A percentile compares a stretch with the other conserved stretches of the same genome.
Evolutionary conservation across 2,329 filamentous ascomycete species (phyloP).

Genomic region (Drechslerella stenobrocha): DNA sequence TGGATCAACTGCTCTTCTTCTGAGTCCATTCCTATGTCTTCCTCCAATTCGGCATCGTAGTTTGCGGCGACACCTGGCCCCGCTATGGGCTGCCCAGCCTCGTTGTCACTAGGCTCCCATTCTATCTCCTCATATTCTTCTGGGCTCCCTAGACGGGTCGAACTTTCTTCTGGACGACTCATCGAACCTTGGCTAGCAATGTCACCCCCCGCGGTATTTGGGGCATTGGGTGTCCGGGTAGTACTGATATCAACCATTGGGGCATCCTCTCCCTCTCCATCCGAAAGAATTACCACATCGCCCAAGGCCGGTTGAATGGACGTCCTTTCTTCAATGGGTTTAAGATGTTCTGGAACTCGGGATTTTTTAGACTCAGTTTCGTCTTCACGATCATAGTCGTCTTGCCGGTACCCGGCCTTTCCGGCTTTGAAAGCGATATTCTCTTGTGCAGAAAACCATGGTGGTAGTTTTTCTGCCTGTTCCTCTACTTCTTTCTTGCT

Average conservation of each 20-base stretch:
- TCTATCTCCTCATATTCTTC: constrained; percentile 48
- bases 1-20: constrained; percentile 88
- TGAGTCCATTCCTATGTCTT: constrained; percentile 55
- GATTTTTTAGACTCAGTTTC: constrained; percentile 14
- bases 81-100: constrained; percentile 24
- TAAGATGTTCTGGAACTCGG: constrained; percentile 23
- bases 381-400: constrained; percentile 41
- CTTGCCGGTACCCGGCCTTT: constrained; percentile 17
- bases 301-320: constrained; percentile 28
- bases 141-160: neutral
- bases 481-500: constrained; percentile 65
- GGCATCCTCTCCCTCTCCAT: constrained; percentile 28
- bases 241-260: constrained; percentile 26
- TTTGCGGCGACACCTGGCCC: constrained; percentile 25
- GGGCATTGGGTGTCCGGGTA: neutral
- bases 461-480: constrained; percentile 56
- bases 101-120: constrained; percentile 54
- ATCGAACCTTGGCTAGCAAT: neutral
- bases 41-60: constrained; percentile 51
- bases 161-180: neutral
- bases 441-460: constrained; percentile 37
- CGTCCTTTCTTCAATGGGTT: constrained; percentile 23
- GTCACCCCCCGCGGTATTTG: neutral
- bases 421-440: constrained; percentile 26
- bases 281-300: constrained; percentile 27